Percentiles rank a stretch among this genome's conserved stretches.
Evolutionary conservation across 441 rosid species (phyloP).

Genomic region (Erysimum pusillum): DNA sequence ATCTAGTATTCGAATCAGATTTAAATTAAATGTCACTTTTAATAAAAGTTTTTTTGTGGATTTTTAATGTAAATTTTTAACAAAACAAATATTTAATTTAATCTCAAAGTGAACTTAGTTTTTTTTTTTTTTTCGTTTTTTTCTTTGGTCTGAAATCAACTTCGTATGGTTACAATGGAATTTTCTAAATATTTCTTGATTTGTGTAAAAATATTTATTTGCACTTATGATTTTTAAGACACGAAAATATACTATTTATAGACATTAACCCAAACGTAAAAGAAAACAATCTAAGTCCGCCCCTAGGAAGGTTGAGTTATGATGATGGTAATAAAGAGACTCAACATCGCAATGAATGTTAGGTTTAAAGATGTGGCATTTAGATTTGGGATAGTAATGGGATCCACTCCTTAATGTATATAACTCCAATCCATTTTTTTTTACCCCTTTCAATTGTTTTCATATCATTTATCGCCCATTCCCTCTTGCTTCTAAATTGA

Average conservation of each 20-base stretch:
- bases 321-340: slow-evolving; percentile 32
- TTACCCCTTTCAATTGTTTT: slow-evolving; percentile 32
- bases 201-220: not conserved
- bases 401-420: slow-evolving; percentile 44
- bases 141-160: no score
- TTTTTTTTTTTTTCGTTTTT: no score
- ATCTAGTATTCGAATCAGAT: no score
- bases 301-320: slow-evolving; percentile 29
- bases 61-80: no score
- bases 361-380: slow-evolving; percentile 25
- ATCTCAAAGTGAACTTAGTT: no score
- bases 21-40: not conserved
- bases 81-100: no score
- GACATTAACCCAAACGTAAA: slow-evolving; percentile 3
- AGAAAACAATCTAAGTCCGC: slow-evolving; percentile 16
- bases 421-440: slow-evolving; percentile 28
- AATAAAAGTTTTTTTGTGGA: not conserved
- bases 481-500: slow-evolving; percentile 41
- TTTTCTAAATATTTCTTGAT: not conserved
- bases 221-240: no score
- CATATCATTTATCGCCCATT: slow-evolving; percentile 36
- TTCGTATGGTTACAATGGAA: no score
- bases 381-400: slow-evolving; percentile 40
- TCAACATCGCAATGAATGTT: slow-evolving; percentile 42
- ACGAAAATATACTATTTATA: not conserved